These are phyloP conservation scores for Aspergillus saccharolyticus DNA, from an alignment of 495 filamentous ascomycete species.

Conservation along the genomic window DNA sequence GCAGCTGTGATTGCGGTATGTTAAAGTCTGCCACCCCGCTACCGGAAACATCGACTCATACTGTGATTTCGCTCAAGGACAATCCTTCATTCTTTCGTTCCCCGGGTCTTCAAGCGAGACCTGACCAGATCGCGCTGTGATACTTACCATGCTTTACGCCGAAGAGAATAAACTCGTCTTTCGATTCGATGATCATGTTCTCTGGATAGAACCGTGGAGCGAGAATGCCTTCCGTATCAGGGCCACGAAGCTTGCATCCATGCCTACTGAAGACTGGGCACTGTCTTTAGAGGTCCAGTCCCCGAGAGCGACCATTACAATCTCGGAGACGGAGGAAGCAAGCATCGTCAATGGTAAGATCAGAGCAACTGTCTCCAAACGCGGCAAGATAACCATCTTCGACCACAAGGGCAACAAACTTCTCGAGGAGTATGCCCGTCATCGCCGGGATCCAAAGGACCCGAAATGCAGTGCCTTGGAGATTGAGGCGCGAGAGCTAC, in stretches of 20 bases:
- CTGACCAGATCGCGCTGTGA: background rate
- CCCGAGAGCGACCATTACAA: constrained; percentile 20
- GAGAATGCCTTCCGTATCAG: constrained; percentile 49
- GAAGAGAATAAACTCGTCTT: constrained; percentile 40
- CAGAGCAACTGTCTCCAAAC: constrained; percentile 39
- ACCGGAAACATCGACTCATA: background rate
- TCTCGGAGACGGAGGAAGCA: constrained; percentile 26
- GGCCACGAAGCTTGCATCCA: constrained; percentile 43
- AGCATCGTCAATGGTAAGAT: constrained; percentile 49
- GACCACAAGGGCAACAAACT: constrained; percentile 38
- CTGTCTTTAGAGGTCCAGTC: constrained; percentile 27
- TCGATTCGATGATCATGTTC: constrained; percentile 47
- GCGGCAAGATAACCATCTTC: constrained; percentile 49
- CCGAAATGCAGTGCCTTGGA: constrained; percentile 51
- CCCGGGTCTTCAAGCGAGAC: background rate
- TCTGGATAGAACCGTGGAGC: constrained; percentile 55
- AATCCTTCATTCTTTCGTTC: no score
- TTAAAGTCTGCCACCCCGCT: background rate
- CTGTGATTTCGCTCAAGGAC: background rate
- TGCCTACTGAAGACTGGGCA: constrained; percentile 52
- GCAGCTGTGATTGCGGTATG: background rate
- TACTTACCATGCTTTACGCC: constrained; percentile 36
- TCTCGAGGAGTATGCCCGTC: constrained; percentile 54
- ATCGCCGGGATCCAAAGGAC: constrained; percentile 44
- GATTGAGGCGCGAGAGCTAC: constrained; percentile 51